These are phyloP conservation scores for Camellia sinensis DNA, from an alignment of 148 eudicot genomes.

Conservation along the genomic window DNA sequence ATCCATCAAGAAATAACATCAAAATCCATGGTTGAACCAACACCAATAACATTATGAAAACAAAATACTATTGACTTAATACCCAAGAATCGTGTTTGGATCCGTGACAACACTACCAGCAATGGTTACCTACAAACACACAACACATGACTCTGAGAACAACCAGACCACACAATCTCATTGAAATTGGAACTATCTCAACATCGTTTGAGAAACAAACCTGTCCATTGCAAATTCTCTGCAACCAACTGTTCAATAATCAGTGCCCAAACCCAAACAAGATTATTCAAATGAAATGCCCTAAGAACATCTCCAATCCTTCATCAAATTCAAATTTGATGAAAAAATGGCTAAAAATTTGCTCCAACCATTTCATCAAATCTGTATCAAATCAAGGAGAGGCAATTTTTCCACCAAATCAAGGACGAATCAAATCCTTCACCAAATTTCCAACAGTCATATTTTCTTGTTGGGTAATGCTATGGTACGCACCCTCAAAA, in stretches of 20 bases:
- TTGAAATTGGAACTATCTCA: neutral
- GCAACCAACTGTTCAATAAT: constrained; percentile 70
- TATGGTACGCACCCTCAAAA: no score
- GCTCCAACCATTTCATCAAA: no score
- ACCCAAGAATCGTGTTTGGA: constrained; percentile 65
- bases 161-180: constrained; percentile 4
- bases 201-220: constrained; percentile 24
- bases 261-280: constrained; percentile 11
- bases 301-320: neutral
- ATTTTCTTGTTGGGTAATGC: no score
- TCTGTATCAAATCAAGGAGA: no score
- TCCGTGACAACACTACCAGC: constrained; percentile 59
- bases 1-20: constrained; percentile 11
- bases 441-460: no score
- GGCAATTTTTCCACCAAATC: no score
- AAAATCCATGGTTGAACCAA: neutral
- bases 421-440: no score
- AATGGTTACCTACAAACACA: constrained; percentile 51
- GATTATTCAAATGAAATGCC: neutral
- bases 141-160: constrained; percentile 10
- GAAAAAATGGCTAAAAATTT: no score
- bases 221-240: constrained; percentile 76
- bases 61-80: neutral
- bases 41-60: neutral
- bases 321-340: no score